Base-by-base conservation (phyloP, 2,329 filamentous ascomycete genomes). In the Pseudopithomyces chartarum region DNA sequence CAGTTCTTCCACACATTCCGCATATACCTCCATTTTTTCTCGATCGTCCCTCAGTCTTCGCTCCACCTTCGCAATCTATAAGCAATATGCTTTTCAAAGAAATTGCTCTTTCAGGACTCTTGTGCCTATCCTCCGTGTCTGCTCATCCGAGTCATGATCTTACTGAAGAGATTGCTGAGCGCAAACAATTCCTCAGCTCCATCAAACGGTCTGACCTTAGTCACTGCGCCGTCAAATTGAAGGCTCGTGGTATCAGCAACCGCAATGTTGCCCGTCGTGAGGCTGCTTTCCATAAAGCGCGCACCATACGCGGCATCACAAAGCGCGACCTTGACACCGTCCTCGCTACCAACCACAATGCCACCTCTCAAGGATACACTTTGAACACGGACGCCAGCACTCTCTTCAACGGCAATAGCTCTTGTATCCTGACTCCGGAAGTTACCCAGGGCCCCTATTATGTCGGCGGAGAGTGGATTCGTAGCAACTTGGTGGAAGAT, bases 401-500 rank as follows among this genome's bases (percentile, higher is more conserved):
- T 10, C 64, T 76, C 40, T 75, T 75, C 52, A 52, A 64, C 3
- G 61, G 66, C 29, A 76, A 74, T 60, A 70, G 63, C 55, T 68
- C 65, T 23, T 75, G 71, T 58, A 69, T 74, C 38, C 63, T 75
- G 15, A 64, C 64, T 6, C 71, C 74, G 11, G 73, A 75, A 48
- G 58, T 58, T 4, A 73, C 70, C 10, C 62, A 73, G 55, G 70
- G 69, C 19, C 69, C 72, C 2, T 76, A 75, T 61, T 76, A 68
- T 67, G 81, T 85, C 45, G 66, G 74, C 19, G 84, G 83, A 32
- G 82, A 85, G 65, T 76, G 79, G 48, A 68, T 85, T 56, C 79
- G 83, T 22, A 60, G 74, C 23, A 73, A 85, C 61, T 69, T 85
- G 34, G 76, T 73, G 13, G 81, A 84, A 43, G 71, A 73, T 15